Evolutionary conservation across 2,329 filamentous ascomycete species (phyloP).

Genomic region (Arthrobotrys musiformis): DNA sequence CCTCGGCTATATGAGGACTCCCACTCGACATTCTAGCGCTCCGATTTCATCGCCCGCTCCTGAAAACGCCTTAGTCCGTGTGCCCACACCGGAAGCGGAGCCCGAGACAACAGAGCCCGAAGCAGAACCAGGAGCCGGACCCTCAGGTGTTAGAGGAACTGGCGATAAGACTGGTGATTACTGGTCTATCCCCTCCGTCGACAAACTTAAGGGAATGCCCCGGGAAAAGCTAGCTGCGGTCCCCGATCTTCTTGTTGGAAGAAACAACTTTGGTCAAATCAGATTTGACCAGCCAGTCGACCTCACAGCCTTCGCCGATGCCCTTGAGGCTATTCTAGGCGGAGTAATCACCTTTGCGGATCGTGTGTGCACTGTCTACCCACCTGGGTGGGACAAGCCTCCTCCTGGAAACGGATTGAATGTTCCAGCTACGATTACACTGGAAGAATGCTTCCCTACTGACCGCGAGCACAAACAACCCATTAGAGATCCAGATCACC

Average conservation of each 20-base stretch:
- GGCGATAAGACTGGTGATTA: constrained; percentile 77
- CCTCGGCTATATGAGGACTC: constrained; percentile 53
- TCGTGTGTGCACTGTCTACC: constrained; percentile 89
- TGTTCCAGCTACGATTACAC: constrained; percentile 84
- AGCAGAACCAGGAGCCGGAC: constrained; percentile 56
- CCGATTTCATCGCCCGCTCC: constrained; percentile 25
- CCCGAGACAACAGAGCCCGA: constrained; percentile 64
- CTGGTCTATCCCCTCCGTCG: constrained; percentile 82
- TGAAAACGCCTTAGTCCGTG: constrained; percentile 66
- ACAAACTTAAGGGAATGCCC: constrained; percentile 82
- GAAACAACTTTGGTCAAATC: constrained; percentile 81
- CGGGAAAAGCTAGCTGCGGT: constrained; percentile 80
- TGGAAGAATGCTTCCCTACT: constrained; percentile 94
- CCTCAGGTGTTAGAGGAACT: constrained; percentile 36
- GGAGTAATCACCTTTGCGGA: constrained; percentile 79
- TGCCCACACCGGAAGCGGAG: constrained; percentile 68
- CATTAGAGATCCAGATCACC: constrained; percentile 65
- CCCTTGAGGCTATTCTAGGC: constrained; percentile 79
- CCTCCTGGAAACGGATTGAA: constrained; percentile 88
- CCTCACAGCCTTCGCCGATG: constrained; percentile 75
- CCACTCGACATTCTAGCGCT: constrained; percentile 31
- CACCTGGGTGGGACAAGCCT: constrained; percentile 78
- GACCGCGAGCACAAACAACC: constrained; percentile 68
- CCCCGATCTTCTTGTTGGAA: constrained; percentile 80
- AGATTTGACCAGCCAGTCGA: constrained; percentile 85